Evolutionary conservation across 1,284 basidiomycete species (phyloP).

Genomic region (Volvariella volvacea): DNA sequence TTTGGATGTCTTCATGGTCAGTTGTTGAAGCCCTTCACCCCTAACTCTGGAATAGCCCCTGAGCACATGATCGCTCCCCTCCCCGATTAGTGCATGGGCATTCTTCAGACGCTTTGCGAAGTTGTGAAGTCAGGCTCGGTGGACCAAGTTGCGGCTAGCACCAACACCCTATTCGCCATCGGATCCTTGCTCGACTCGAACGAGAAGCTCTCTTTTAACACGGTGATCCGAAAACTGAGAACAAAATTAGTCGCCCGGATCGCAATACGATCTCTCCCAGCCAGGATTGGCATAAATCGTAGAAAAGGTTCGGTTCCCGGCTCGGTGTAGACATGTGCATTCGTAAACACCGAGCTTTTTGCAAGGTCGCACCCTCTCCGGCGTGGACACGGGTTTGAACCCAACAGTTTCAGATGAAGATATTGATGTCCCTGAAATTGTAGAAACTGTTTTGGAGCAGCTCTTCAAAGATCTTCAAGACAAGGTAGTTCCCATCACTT

Average conservation of each 20-base stretch:
- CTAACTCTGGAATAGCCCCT: not conserved
- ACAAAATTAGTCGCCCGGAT: constrained; percentile 61
- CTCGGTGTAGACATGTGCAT: too few species aligned
- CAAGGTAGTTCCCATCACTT: constrained; percentile 47
- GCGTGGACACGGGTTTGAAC: constrained; percentile 9
- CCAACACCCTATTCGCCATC: constrained; percentile 39
- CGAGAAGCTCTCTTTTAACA: constrained; percentile 42
- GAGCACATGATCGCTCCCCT: constrained; percentile 3
- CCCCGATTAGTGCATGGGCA: constrained; percentile 52
- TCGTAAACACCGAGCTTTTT: constrained; percentile 4
- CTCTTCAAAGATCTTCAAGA: constrained; percentile 78
- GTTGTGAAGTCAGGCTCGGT: constrained; percentile 61
- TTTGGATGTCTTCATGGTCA: constrained; percentile 47
- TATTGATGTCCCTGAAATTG: constrained; percentile 72
- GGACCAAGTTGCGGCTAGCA: constrained; percentile 41
- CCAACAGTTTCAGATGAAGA: constrained; percentile 32
- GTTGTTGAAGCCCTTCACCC: constrained; percentile 13
- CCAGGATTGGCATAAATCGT: constrained; percentile 26
- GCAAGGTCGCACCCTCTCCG: constrained; percentile 20
- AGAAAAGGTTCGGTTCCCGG: constrained; percentile 29
- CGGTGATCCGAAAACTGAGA: constrained; percentile 59
- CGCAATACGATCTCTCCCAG: constrained; percentile 58
- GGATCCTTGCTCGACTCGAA: constrained; percentile 33
- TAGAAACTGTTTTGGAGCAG: constrained; percentile 72
- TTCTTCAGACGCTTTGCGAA: constrained; percentile 70